These are phyloP conservation scores for Pseudogymnoascus sp. DNA, from an alignment of 2,329 filamentous ascomycete species.

Conservation along the genomic window DNA sequence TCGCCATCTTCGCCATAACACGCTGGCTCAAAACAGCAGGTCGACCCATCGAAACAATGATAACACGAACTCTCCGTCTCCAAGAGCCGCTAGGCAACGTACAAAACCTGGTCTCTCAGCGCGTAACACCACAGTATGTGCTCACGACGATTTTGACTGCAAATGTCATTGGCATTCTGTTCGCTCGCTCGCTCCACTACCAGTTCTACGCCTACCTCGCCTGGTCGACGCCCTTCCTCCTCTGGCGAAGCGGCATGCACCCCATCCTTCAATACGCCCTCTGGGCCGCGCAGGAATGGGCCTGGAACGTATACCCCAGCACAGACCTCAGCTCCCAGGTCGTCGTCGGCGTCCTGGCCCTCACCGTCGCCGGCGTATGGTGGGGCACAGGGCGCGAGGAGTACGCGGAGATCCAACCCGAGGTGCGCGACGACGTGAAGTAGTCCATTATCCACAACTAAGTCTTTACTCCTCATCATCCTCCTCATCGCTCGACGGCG, in stretches of 20 bases:
- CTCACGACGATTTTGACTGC: slow-evolving; percentile 56
- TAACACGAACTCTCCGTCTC: slow-evolving; percentile 22
- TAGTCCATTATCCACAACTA: slow-evolving; percentile 9
- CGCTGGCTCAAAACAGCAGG: slow-evolving; percentile 55
- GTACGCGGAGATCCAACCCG: slow-evolving; percentile 17
- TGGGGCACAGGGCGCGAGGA: slow-evolving; percentile 30
- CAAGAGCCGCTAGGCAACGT: slow-evolving; percentile 30
- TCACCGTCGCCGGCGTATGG: slow-evolving; percentile 46
- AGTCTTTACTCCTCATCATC: slow-evolving; percentile 38
- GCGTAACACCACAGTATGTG: slow-evolving; percentile 53
- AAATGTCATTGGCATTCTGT: slow-evolving; percentile 61
- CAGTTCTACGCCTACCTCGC: slow-evolving; percentile 69
- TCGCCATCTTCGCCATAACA: slow-evolving; percentile 48
- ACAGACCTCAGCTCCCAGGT: slow-evolving; percentile 54
- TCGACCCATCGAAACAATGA: slow-evolving; percentile 40
- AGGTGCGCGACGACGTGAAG: slow-evolving; percentile 14
- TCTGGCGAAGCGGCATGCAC: slow-evolving; percentile 58
- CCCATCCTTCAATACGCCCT: slow-evolving; percentile 50
- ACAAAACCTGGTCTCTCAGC: slow-evolving; percentile 41
- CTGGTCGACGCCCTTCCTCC: slow-evolving; percentile 64
- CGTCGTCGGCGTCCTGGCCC: slow-evolving; percentile 64
- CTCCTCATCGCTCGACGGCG: slow-evolving; percentile 71
- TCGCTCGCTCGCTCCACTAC: slow-evolving; percentile 65
- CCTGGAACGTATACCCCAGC: slow-evolving; percentile 69
- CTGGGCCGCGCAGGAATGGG: slow-evolving; percentile 63